A percentile compares a stretch with the other conserved stretches of the same genome.
These are phyloP conservation scores for Diaporthe ilicicola DNA, from an alignment of 2,329 filamentous ascomycete species.

Conservation along the genomic window DNA sequence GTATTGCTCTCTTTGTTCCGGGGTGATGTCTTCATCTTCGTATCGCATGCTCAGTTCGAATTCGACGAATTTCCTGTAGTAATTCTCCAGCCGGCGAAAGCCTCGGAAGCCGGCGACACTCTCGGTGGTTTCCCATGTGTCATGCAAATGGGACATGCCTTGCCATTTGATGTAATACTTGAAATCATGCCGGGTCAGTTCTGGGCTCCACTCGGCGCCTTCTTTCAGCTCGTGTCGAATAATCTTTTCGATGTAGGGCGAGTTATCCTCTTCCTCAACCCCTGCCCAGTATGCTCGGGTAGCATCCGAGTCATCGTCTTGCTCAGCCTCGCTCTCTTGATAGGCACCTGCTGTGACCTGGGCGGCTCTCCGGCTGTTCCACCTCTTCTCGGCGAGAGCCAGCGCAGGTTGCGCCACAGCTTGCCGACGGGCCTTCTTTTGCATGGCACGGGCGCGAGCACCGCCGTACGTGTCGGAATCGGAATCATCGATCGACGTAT, in stretches of 20 bases:
- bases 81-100: constrained; percentile 91
- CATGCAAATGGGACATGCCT: constrained; percentile 91
- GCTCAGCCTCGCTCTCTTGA: constrained; percentile 72
- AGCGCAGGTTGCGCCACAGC: constrained; percentile 73
- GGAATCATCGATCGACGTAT: constrained; percentile 67
- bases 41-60: constrained; percentile 81
- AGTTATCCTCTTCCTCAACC: constrained; percentile 76
- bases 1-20: constrained; percentile 91
- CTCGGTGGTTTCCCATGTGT: constrained; percentile 89
- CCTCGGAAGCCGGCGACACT: constrained; percentile 81
- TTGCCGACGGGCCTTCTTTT: constrained; percentile 81
- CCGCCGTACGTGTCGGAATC: constrained; percentile 83
- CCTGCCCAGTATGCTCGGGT: constrained; percentile 76
- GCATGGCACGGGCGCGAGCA: constrained; percentile 71
- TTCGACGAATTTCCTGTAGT: constrained; percentile 84
- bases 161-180: constrained; percentile 98
- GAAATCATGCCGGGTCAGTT: constrained; percentile 76
- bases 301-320: constrained; percentile 71
- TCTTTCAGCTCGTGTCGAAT: constrained; percentile 85
- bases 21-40: constrained; percentile 77
- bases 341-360: constrained; percentile 72
- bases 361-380: constrained; percentile 86
- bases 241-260: constrained; percentile 89
- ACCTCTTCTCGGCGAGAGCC: constrained; percentile 82
- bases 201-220: constrained; percentile 65